phyloP scores from a whole-genome alignment of 1,284 basidiomycete species.

The Leccinum pachyderme region DNA sequence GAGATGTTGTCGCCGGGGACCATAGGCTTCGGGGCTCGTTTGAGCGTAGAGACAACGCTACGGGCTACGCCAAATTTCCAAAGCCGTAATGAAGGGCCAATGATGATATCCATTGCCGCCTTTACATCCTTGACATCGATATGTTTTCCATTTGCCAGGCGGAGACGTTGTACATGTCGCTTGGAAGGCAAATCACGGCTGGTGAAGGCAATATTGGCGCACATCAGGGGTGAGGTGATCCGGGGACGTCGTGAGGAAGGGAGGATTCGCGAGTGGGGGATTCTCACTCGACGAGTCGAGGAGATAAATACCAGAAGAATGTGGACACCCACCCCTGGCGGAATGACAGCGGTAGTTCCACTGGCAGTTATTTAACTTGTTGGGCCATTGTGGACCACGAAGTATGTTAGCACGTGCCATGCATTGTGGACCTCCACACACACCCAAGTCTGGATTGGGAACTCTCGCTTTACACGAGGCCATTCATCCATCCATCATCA shows the following conservation, averaged over 20 bases:
- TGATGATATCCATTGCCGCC: conserved; percentile 19
- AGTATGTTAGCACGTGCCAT: conserved; percentile 10
- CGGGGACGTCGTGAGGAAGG: neutral
- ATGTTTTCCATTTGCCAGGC: conserved; percentile 13
- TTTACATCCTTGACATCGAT: conserved; percentile 19
- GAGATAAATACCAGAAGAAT: conserved; percentile 5
- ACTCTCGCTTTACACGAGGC: conserved; percentile 19
- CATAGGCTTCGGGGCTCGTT: conserved; percentile 6
- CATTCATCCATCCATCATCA: conserved; percentile 16
- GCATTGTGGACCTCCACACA: conserved; percentile 27
- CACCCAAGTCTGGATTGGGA: conserved; percentile 15
- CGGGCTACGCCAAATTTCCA: conserved; percentile 19
- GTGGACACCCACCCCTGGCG: neutral
- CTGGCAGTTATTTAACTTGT: conserved; percentile 31
- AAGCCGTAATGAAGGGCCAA: conserved; percentile 25
- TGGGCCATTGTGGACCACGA: conserved; percentile 9
- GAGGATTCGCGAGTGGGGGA: neutral
- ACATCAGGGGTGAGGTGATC: conserved; percentile 15
- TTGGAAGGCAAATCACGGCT: conserved; percentile 9
- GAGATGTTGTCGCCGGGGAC: conserved; percentile 8
- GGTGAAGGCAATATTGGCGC: conserved; percentile 3
- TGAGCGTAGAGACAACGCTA: conserved; percentile 1
- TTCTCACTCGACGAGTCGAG: conserved; percentile 5
- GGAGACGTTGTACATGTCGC: conserved; percentile 10
- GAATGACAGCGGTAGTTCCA: neutral